A percentile compares a stretch with the other conserved stretches of the same genome.
These are phyloP conservation scores for Russula dissimulans DNA, from an alignment of 768 basidiomycete genomes.

Conservation along the genomic window DNA sequence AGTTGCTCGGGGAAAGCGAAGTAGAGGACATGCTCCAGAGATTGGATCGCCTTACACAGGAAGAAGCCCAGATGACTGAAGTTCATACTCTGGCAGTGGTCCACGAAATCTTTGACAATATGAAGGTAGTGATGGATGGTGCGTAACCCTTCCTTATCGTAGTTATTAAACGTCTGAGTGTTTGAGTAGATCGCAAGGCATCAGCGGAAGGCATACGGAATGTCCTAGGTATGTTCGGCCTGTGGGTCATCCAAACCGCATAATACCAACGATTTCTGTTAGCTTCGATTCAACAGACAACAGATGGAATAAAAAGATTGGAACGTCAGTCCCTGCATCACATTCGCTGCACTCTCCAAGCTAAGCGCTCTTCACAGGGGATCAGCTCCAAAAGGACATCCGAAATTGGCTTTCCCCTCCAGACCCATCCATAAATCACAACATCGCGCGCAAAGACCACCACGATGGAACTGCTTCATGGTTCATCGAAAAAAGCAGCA, in stretches of 20 bases:
- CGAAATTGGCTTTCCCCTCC: too few species aligned
- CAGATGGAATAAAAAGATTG: too few species aligned
- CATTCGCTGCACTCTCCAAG: neutral
- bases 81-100: neutral
- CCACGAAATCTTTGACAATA: neutral
- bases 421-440: too few species aligned
- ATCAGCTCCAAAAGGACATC: too few species aligned
- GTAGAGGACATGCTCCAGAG: neutral
- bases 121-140: constrained; percentile 1
- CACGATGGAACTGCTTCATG: neutral
- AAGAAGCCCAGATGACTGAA: neutral
- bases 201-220: neutral
- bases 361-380: too few species aligned
- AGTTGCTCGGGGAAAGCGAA: neutral
- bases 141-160: neutral
- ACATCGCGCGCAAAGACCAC: too few species aligned
- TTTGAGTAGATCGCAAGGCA: neutral
- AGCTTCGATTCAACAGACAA: too few species aligned
- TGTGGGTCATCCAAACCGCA: too few species aligned
- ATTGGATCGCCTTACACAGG: neutral
- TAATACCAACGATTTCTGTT: too few species aligned
- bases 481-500: neutral
- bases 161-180: neutral
- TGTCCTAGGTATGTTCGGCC: neutral
- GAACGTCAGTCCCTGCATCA: too few species aligned